phyloP scores from a whole-genome alignment of 176 grass and related monocot genomes.

The Zoysia pacifica region DNA sequence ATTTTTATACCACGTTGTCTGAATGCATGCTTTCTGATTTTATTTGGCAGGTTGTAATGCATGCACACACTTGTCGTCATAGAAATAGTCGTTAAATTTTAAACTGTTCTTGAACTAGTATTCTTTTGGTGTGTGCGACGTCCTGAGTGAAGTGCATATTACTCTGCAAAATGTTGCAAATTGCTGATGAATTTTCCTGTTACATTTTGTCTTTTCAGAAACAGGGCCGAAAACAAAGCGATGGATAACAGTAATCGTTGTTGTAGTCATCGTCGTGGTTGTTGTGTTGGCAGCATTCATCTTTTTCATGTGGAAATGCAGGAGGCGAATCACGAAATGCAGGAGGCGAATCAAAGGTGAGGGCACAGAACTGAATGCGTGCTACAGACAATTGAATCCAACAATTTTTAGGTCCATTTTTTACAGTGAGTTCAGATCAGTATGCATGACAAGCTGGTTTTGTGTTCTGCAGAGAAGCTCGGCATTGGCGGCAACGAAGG shows the following conservation, averaged over 20 bases:
- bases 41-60: neutral
- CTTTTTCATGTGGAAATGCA: conserved; percentile 50
- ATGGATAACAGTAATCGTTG: conserved; percentile 2
- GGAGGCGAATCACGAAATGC: conserved; percentile 54
- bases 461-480: conserved; percentile 23
- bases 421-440: neutral
- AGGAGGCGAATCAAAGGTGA: conserved; percentile 56
- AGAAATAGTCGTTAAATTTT: neutral
- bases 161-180: neutral
- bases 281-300: conserved; percentile 30
- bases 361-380: neutral
- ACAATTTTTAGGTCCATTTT: neutral
- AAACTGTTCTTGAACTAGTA: neutral
- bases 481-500: conserved; percentile 18
- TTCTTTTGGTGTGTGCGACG: neutral
- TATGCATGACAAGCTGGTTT: neutral
- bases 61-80: neutral
- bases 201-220: neutral
- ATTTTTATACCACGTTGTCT: conserved; percentile 8
- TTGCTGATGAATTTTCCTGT: neutral
- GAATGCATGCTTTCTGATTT: neutral
- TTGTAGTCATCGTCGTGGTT: conserved; percentile 20
- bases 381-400: neutral
- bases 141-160: neutral
- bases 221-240: conserved; percentile 16